Percentiles rank a stretch among this genome's conserved stretches.
phyloP scores from a whole-genome alignment of 2,329 filamentous ascomycete genomes.

The Alternaria ethzedia region DNA sequence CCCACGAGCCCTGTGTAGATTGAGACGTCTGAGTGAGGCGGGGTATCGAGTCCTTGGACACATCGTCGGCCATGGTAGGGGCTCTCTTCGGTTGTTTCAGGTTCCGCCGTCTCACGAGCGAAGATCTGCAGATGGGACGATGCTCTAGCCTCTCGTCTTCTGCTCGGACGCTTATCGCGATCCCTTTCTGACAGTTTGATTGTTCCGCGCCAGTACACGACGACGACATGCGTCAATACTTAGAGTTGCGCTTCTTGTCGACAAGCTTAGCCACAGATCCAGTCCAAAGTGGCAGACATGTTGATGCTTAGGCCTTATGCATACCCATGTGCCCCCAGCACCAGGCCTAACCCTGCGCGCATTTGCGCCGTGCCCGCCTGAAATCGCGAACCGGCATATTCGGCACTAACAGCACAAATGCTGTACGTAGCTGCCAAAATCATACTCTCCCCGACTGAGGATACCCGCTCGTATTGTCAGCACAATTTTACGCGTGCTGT shows the following conservation, averaged over 20 bases:
- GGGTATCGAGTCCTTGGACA: constrained; percentile 20
- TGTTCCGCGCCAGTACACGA: constrained; percentile 1
- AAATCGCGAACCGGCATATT: constrained; percentile 23
- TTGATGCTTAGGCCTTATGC: not conserved
- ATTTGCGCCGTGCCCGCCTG: constrained; percentile 24
- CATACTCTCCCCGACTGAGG: constrained; percentile 1
- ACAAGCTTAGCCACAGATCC: constrained; percentile 5
- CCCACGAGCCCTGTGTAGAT: constrained; percentile 15
- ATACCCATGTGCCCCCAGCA: constrained; percentile 5
- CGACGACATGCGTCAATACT: not conserved
- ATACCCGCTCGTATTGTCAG: not conserved
- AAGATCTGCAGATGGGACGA: constrained; percentile 33
- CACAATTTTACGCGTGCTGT: constrained; percentile 6
- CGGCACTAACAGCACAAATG: constrained; percentile 25
- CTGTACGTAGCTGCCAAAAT: constrained; percentile 6
- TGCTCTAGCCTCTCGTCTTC: constrained; percentile 18
- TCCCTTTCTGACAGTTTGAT: not conserved
- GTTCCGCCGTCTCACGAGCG: constrained; percentile 18
- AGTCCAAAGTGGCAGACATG: constrained; percentile 16
- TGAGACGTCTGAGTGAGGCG: constrained; percentile 25
- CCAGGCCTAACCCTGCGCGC: constrained; percentile 22
- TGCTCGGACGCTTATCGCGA: constrained; percentile 5
- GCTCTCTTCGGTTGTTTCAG: constrained; percentile 39
- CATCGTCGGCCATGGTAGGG: constrained; percentile 21
- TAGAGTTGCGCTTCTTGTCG: not conserved